phyloP scores from a whole-genome alignment of 768 basidiomycete species.

The Lentinula edodes region DNA sequence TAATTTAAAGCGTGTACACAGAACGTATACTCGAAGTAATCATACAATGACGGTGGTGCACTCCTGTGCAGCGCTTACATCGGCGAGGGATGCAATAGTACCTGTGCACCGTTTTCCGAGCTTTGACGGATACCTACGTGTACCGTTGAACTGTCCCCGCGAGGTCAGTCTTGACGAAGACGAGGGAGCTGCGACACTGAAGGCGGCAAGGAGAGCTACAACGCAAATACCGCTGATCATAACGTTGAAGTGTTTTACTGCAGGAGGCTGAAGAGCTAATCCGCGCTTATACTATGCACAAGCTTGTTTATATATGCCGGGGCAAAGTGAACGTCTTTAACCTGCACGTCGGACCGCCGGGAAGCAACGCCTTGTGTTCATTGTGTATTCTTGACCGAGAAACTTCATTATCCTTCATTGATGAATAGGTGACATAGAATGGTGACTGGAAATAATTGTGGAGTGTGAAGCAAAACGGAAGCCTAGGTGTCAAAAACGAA shows the following conservation, averaged over 20 bases:
- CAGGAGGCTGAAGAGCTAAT: background rate
- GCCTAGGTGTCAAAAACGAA: background rate
- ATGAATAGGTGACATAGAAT: background rate
- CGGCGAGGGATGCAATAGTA: constrained; percentile 8
- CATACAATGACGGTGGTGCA: constrained; percentile 37
- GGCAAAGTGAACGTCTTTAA: background rate
- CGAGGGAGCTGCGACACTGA: background rate
- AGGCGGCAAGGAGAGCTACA: background rate
- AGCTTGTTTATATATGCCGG: background rate
- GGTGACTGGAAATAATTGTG: background rate
- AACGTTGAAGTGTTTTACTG: background rate
- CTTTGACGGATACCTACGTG: background rate
- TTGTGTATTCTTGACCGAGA: background rate
- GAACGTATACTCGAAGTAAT: background rate
- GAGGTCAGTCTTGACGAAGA: background rate
- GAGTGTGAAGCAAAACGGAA: background rate
- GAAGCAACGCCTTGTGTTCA: background rate
- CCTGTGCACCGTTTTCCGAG: constrained; percentile 14
- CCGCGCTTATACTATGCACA: background rate
- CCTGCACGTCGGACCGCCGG: background rate
- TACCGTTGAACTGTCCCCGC: background rate
- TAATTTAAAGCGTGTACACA: background rate
- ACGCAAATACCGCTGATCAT: background rate
- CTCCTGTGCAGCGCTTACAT: constrained; percentile 26
- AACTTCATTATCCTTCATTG: background rate